Percentiles rank a stretch among this genome's conserved stretches.
Conservation (phyloP, 352 stramenopile species). For the Globisporangium apiculatum region DNA sequence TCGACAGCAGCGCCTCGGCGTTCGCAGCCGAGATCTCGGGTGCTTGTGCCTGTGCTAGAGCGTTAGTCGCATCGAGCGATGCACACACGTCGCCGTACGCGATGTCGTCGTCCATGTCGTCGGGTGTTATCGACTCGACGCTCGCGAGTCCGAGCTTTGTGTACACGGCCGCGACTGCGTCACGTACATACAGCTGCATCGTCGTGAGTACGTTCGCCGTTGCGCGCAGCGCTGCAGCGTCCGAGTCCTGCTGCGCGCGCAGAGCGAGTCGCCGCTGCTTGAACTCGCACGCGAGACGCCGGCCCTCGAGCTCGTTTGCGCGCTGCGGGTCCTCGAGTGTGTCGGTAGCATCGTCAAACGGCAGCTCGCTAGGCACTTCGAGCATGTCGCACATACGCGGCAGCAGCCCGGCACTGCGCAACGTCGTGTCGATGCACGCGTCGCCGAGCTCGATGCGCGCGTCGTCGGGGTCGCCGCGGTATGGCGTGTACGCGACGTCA, state of each 20-base stretch:
- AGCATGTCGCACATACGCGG: conserved; percentile 34
- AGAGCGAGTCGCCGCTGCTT: conserved; percentile 39
- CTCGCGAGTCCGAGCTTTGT: conserved; percentile 26
- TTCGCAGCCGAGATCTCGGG: conserved; percentile 24
- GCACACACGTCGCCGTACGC: conserved; percentile 67
- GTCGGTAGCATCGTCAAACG: conserved; percentile 2
- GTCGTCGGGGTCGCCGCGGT: conserved; percentile 32
- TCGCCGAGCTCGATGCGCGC: conserved; percentile 43
- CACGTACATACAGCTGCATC: conserved; percentile 7
- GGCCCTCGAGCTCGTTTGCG: conserved; percentile 50
- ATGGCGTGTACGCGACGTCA: conserved; percentile 43
- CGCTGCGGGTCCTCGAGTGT: conserved; percentile 11
- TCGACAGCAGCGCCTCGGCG: conserved; percentile 57
- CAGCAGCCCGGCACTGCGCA: conserved; percentile 30
- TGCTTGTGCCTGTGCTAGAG: not conserved
- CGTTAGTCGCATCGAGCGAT: conserved; percentile 10
- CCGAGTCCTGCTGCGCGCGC: conserved; percentile 15
- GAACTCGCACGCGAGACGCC: conserved; percentile 56
- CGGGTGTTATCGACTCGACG: conserved; percentile 24
- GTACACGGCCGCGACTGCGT: conserved; percentile 19
- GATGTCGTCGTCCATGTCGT: conserved; percentile 54
- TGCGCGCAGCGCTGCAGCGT: conserved; percentile 18
- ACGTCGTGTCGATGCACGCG: conserved; percentile 56
- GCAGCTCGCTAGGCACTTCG: conserved; percentile 31
- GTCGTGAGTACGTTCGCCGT: conserved; percentile 11